Base-by-base conservation (phyloP, 225 moss, liverwort and hornwort genomes). In the Marchantia polymorpha region DNA sequence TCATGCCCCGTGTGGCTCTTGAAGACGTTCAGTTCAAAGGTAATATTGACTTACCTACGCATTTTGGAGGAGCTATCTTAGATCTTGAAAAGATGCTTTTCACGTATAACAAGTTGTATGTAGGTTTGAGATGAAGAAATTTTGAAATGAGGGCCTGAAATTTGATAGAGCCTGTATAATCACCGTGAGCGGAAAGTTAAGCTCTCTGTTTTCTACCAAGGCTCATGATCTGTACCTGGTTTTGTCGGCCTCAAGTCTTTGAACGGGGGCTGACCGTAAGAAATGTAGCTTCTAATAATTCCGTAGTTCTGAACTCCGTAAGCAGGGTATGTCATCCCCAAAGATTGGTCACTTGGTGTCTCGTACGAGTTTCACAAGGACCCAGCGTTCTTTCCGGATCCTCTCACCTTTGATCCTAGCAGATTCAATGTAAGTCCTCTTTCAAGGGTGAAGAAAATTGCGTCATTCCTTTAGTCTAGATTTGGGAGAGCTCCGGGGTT, bases 391-490 rank as follows among this genome's bases (percentile, higher is more conserved):
- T 76, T 58, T 22, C 56, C 56, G 7, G 76, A 48, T 60, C 29
- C 60, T 64, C 16, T 63, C 7, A 77, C 69, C 60, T 82, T 82
- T 23, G 52, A 82, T 22, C 82, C 82, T 0, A 56, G 51, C 51
- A 77, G 77, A 72, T 82, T 82, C 69, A 53, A 72, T 39, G 77
- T 77, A 47, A 67, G 77, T 14, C 66, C 54, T 17, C 6, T 61
- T 47, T 39, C 9, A 30, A 39, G 39, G 39, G 2, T 39, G 39
- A 39, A 39, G 39, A 39, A 39, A 39, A 39, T 39, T 39, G 2
- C 2, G 39, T 39, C 39, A 2, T 39, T 39, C 5, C 39, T 39
- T 39, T 39, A 39, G 5, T 39, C 39, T 39, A 39, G 39, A 2
- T 39, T 39, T 39, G 39, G 39, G 5, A 39, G 39, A 39, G 39